Base-by-base conservation (phyloP, 805 yeast genomes). In the Sungouiozyma intestinalis region DNA sequence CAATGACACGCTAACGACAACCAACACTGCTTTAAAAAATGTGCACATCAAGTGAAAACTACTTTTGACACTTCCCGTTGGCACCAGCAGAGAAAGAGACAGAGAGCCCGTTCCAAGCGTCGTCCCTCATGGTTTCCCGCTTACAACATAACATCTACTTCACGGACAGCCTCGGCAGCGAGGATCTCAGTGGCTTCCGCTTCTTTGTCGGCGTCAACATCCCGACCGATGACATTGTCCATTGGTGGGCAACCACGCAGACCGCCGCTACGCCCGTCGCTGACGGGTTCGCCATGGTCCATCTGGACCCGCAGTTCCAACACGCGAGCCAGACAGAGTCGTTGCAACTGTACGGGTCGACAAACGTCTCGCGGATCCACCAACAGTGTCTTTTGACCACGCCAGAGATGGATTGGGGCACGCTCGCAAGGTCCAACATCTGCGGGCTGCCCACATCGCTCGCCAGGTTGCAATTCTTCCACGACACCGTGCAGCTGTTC, bases 141-240 rank as follows among this genome's bases (percentile, higher is more conserved):
- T 24, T 24, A 24, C 29, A 24, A 24, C 29, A 24, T 6, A 15
- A 33, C 35, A 8, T 33, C 35, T 33, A 33, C 14, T 33, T 33
- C 16, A 15, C 35, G 8, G 17, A 33, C 16, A 33, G 14, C 14
- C 8, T 33, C 8, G 8, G 14, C 8, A 33, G 14, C 35, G 35
- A 7, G 18, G 18, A 33, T 7, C 35, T 33, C 14, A 7, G 9
- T 11, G 9, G 11, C 6, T 24, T 73, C 46, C 61, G 55, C 42
- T 63, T 60, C 43, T 56, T 68, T 38, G 53, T 68, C 20, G 63
- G 67, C 16, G 47, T 65, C 1, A 58, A 56, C 19, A 43, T 67
- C 16, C 61, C 68, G 6, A 57, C 65, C 1, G 55, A 54, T 29
- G 53, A 59, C 33, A 54, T 63, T 37, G 58, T 63, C 29, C 55